Evolutionary conservation across 78 protist genomes (phyloP).

Genomic region (Tieghemostelium lacteum): DNA sequence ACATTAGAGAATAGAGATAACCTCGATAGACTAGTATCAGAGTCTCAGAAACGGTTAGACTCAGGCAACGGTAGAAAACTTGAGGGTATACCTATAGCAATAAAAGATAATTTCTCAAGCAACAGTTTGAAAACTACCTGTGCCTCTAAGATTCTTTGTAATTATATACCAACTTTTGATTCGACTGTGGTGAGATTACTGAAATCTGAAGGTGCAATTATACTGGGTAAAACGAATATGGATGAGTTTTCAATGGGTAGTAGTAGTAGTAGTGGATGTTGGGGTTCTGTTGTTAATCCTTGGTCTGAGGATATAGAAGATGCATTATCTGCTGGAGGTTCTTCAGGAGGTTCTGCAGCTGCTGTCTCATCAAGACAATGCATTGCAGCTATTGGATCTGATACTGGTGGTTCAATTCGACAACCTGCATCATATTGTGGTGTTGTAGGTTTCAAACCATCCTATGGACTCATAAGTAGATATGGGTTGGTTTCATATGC

Average conservation of each 20-base stretch:
- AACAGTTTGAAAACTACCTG: conserved; percentile 74
- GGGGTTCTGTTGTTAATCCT: conserved; percentile 48
- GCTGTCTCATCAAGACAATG: conserved; percentile 61
- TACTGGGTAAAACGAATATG: conserved; percentile 93
- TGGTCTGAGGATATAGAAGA: not conserved
- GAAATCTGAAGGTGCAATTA: conserved; percentile 85
- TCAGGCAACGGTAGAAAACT: not conserved
- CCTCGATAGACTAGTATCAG: not conserved
- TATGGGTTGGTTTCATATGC: conserved; percentile 87
- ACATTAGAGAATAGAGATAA: not conserved
- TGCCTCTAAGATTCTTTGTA: conserved; percentile 78
- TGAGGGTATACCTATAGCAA: conserved; percentile 88
- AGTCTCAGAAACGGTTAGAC: not conserved
- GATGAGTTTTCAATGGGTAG: conserved; percentile 95
- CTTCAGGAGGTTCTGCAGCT: conserved; percentile 84
- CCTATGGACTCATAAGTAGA: conserved; percentile 84
- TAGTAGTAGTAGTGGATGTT: conserved; percentile 4
- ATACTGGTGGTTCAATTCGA: conserved; percentile 89
- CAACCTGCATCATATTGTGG: conserved; percentile 89
- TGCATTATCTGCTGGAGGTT: conserved; percentile 82
- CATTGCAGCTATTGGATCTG: conserved; percentile 78
- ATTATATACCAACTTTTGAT: conserved; percentile 82
- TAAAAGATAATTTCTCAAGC: conserved; percentile 90
- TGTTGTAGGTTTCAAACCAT: conserved; percentile 89
- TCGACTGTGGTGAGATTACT: conserved; percentile 81